Base-by-base conservation (phyloP, 1,284 basidiomycete genomes). In the Trichosporon sp. region DNA sequence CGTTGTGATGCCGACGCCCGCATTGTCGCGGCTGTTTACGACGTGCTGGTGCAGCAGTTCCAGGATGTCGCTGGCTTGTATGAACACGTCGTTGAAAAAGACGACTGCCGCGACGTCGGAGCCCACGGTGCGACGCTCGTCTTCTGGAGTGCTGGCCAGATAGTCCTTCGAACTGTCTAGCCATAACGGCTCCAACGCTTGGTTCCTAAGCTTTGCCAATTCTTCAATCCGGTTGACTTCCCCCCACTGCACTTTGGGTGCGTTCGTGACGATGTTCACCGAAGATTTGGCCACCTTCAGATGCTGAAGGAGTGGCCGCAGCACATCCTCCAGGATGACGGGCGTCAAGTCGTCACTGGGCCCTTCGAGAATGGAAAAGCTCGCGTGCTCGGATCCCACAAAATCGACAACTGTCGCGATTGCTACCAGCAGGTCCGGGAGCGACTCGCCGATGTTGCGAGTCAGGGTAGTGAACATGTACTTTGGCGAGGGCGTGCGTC, bases 21-120 rank as follows among this genome's bases (percentile, higher is more conserved):
- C 56, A 9, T 49, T 36, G n/a, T 52, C 57, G 25, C 63, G 65
- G 23, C 71, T 70, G 7, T 69, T 67, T 19, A 57, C 60, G 8
- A 71, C 60, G 65, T 81, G 79, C 68, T 77, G 75, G 63, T 78
- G 75, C 40, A 81, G 59, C 54, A 80, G 59, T 65, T 81, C 79
- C 63, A 81, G 62, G 0, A 80, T 59, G 62, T 79, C 76, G 25
- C 64, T 65, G 8, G 78, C 76, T 14, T 72, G 71, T 34, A 80
- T 61, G 63, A 71, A 81, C 9, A 81, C 78, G 64, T 81, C 80
- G 63, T 81, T 81, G 67, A 81, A 77, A 65, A 76, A 78, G 11
- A 81, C 71, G 10, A 80, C 71, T 1, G 78, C 72, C 3, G 63
- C 67, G 3, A 72, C 72, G 31, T 72, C 65, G 32, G 60, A 56